These are phyloP conservation scores for Microsporum audouinii DNA, from an alignment of 2,329 filamentous ascomycete species.

Conservation along the genomic window DNA sequence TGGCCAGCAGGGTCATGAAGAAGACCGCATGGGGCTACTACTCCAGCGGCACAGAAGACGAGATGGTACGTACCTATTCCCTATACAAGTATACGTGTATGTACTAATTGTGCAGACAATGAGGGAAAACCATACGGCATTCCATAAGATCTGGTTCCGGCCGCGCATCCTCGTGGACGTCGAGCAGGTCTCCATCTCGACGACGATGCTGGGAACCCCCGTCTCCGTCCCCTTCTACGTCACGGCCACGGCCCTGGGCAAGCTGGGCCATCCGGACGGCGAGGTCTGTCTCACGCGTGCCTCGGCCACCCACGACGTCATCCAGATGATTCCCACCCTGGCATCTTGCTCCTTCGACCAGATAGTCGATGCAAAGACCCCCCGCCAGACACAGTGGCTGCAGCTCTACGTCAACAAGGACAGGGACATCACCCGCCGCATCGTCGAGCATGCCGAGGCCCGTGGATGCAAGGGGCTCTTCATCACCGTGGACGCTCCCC, in stretches of 20 bases:
- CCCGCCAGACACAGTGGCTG: slow-evolving; percentile 84
- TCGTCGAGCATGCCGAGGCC: slow-evolving; percentile 81
- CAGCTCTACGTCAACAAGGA: slow-evolving; percentile 98
- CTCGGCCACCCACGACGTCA: slow-evolving; percentile 71
- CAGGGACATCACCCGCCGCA: slow-evolving; percentile 75
- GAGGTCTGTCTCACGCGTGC: slow-evolving; percentile 84
- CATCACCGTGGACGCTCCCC: slow-evolving; percentile 95
- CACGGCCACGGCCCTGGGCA: slow-evolving; percentile 88
- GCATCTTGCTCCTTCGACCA: slow-evolving; percentile 97
- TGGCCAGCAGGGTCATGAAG: slow-evolving; percentile 85
- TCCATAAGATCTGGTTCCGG: slow-evolving; percentile 96
- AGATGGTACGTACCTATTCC: slow-evolving; percentile 50
- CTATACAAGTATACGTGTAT: not conserved
- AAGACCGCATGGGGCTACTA: slow-evolving; percentile 97
- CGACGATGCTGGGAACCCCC: slow-evolving; percentile 86
- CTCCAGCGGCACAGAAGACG: slow-evolving; percentile 81
- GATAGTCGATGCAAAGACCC: slow-evolving; percentile 72
- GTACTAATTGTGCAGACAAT: slow-evolving; percentile 51
- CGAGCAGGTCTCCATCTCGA: slow-evolving; percentile 71
- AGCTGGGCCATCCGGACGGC: slow-evolving; percentile 85
- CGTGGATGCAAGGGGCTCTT: slow-evolving; percentile 92
- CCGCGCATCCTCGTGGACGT: slow-evolving; percentile 83
- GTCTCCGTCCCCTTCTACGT: slow-evolving; percentile 86
- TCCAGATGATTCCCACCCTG: slow-evolving; percentile 97
- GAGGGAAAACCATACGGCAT: slow-evolving; percentile 89